These are phyloP conservation scores for Castanospermum australe DNA, from an alignment of 306 rosid species.

Conservation along the genomic window DNA sequence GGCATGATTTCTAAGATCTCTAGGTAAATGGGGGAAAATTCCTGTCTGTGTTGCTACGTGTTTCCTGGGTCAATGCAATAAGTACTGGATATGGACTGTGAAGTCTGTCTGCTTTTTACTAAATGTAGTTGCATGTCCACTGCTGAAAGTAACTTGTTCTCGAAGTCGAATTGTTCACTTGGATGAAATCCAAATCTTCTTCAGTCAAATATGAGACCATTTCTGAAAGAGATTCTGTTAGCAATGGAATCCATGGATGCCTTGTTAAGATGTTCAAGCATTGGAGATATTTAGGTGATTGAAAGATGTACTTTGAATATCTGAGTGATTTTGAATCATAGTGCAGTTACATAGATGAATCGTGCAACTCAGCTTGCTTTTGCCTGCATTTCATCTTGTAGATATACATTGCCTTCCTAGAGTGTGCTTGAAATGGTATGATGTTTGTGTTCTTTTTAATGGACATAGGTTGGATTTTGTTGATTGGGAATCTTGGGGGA, in stretches of 20 bases:
- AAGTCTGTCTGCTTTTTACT: not conserved
- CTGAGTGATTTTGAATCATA: not conserved
- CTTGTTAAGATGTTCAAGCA: not conserved
- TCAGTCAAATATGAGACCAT: not conserved
- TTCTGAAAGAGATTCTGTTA: not conserved
- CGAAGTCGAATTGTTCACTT: not conserved
- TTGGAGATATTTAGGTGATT: not conserved
- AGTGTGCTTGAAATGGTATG: not conserved
- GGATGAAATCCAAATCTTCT: not conserved
- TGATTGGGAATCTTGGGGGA: not conserved
- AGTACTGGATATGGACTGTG: not conserved
- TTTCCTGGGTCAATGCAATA: not conserved
- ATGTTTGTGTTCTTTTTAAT: conserved; percentile 8
- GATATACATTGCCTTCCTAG: no score
- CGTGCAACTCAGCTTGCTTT: not conserved
- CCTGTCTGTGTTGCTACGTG: not conserved
- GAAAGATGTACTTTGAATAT: conserved; percentile 10
- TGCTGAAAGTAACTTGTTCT: not conserved
- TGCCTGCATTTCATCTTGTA: not conserved
- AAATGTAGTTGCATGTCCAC: not conserved
- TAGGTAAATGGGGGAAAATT: not conserved
- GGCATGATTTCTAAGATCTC: not conserved
- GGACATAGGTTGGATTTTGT: not conserved
- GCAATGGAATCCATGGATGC: not conserved
- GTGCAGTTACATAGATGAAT: not conserved